phyloP scores from a whole-genome alignment of 176 grass and related monocot genomes.

The maize (Zea mays) region Zm-B73-REFERENCE-NAM-5.0 NC_050104.1:154608001-154608500 shows the following conservation, averaged over 20 bases:
- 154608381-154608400: constrained; percentile 77
- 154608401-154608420: constrained; percentile 84
- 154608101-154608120: constrained; percentile 57
- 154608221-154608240: constrained; percentile 65
- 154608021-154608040: constrained; percentile 62
- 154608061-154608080: constrained; percentile 60
- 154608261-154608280: constrained; percentile 80
- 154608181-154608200: constrained; percentile 70
- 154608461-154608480: constrained; percentile 50
- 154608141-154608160: constrained; percentile 81
- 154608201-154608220: constrained; percentile 63
- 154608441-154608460: constrained; percentile 76
- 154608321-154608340: constrained; percentile 69
- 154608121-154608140: constrained; percentile 67
- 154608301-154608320: constrained; percentile 76
- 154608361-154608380: constrained; percentile 70
- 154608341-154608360: constrained; percentile 79
- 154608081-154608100: constrained; percentile 63
- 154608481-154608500: constrained; percentile 12
- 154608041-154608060: constrained; percentile 84
- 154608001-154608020: constrained; percentile 55
- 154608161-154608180: constrained; percentile 55
- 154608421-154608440: constrained; percentile 69
- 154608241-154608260: constrained; percentile 62
- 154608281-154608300: constrained; percentile 78